Conservation (phyloP, 2,329 filamentous ascomycete species). For the Phaeosphaeriaceae sp. region DNA sequence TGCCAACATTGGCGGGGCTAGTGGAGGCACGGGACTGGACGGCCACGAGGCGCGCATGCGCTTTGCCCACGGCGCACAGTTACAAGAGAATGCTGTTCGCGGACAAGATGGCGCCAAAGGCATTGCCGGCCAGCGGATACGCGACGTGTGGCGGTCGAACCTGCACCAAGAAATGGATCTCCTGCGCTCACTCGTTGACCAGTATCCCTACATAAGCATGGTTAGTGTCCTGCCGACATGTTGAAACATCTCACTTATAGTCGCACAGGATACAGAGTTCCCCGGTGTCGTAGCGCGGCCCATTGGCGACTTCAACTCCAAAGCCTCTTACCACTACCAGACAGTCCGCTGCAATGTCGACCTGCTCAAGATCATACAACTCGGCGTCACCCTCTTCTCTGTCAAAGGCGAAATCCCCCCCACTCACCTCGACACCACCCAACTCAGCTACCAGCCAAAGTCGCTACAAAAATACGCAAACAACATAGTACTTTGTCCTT, state of each 20-base stretch:
- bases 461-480: constrained; percentile 59
- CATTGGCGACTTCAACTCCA: constrained; percentile 92
- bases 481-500: constrained; percentile 71
- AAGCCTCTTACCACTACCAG: constrained; percentile 98
- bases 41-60: constrained; percentile 89
- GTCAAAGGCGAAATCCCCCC: constrained; percentile 87
- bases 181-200: constrained; percentile 82
- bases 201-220: constrained; percentile 97
- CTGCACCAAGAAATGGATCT: constrained; percentile 88
- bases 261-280: constrained; percentile 87
- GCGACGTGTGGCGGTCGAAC: constrained; percentile 95
- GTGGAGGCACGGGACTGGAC: constrained; percentile 71
- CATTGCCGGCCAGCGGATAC: constrained; percentile 75
- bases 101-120: constrained; percentile 64
- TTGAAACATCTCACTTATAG: constrained; percentile 25
- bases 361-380: constrained; percentile 95
- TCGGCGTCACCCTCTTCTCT: constrained; percentile 93
- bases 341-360: constrained; percentile 97
- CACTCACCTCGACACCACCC: constrained; percentile 63
- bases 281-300: constrained; percentile 96
- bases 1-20: constrained; percentile 57
- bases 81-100: constrained; percentile 59
- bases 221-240: constrained; percentile 58
- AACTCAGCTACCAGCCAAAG: constrained; percentile 51
- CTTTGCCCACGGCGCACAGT: constrained; percentile 75